Evolutionary conservation across 495 filamentous ascomycete genomes (phyloP).

Genomic region (Darksidea phi): DNA sequence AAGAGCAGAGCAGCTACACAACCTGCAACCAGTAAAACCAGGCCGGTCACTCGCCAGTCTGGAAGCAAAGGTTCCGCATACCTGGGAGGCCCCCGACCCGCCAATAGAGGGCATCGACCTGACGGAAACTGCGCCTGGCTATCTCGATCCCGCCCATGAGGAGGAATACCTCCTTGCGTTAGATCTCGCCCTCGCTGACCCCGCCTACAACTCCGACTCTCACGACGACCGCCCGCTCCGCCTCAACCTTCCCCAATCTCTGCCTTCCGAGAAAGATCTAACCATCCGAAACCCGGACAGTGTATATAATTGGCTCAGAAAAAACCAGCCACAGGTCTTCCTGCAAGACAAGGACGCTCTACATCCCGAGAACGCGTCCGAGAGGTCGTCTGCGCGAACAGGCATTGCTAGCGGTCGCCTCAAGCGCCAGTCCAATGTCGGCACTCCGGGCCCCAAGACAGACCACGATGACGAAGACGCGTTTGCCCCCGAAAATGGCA

Average conservation of each 20-base stretch:
- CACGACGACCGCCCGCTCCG: conserved; percentile 27
- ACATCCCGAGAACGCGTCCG: conserved; percentile 35
- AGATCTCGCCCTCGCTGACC: conserved; percentile 61
- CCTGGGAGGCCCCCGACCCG: conserved; percentile 9
- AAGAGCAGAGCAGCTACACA: conserved; percentile 26
- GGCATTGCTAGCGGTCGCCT: conserved; percentile 23
- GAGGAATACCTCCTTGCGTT: conserved; percentile 73
- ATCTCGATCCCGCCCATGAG: conserved; percentile 73
- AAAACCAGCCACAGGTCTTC: conserved; percentile 79
- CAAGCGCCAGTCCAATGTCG: conserved; percentile 27
- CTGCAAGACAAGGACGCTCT: conserved; percentile 69
- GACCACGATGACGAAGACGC: conserved; percentile 58
- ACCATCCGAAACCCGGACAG: conserved; percentile 74
- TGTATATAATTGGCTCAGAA: conserved; percentile 86
- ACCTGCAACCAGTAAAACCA: conserved; percentile 35
- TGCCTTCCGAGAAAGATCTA: conserved; percentile 34
- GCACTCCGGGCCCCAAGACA: conserved; percentile 41
- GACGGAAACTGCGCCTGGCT: conserved; percentile 42
- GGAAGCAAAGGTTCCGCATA: conserved; percentile 28
- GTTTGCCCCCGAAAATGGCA: conserved; percentile 49
- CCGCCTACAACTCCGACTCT: conserved; percentile 26
- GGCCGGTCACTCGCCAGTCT: conserved; percentile 14
- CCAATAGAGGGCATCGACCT: conserved; percentile 27
- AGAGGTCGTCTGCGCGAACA: conserved; percentile 32
- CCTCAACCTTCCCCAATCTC: conserved; percentile 12